A percentile compares a stretch with the other conserved stretches of the same genome.
Conservation (phyloP, 176 grass and related monocot genomes). For the Thinopyrum elongatum region DNA sequence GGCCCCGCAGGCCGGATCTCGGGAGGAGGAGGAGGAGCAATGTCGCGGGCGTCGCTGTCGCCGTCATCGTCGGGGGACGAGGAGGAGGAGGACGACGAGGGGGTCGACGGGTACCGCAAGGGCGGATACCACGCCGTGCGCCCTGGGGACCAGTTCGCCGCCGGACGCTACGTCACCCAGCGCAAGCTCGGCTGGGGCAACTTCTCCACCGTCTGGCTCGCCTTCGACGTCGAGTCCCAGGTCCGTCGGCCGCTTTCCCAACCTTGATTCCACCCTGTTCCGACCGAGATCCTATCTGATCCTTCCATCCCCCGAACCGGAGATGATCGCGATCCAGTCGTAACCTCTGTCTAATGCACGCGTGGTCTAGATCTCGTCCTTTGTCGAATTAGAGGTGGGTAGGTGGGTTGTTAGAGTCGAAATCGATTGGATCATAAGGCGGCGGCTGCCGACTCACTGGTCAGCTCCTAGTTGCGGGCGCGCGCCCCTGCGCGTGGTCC, state of each 20-base stretch:
- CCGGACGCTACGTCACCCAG: slow-evolving; percentile 80
- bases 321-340: slow-evolving; percentile 25
- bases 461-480: background rate
- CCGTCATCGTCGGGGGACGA: slow-evolving; percentile 68
- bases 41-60: slow-evolving; percentile 66
- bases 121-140: slow-evolving; percentile 91
- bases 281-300: background rate
- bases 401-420: background rate
- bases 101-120: slow-evolving; percentile 88
- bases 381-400: slow-evolving; percentile 25
- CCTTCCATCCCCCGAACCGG: background rate
- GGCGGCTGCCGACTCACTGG: background rate
- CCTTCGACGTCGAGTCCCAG: slow-evolving; percentile 70
- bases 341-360: slow-evolving; percentile 1
- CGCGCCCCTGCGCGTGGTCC: background rate
- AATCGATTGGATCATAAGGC: slow-evolving; percentile 25
- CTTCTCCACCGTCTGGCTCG: slow-evolving; percentile 98
- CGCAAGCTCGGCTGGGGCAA: slow-evolving; percentile 95
- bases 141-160: slow-evolving; percentile 75
- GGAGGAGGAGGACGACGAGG: slow-evolving; percentile 94
- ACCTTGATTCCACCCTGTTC: background rate
- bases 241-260: slow-evolving; percentile 17
- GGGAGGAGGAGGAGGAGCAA: background rate
- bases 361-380: slow-evolving; percentile 25
- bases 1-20: background rate